These are phyloP conservation scores for Rhypophila decipiens DNA, from an alignment of 495 filamentous ascomycete genomes.

Conservation along the genomic window DNA sequence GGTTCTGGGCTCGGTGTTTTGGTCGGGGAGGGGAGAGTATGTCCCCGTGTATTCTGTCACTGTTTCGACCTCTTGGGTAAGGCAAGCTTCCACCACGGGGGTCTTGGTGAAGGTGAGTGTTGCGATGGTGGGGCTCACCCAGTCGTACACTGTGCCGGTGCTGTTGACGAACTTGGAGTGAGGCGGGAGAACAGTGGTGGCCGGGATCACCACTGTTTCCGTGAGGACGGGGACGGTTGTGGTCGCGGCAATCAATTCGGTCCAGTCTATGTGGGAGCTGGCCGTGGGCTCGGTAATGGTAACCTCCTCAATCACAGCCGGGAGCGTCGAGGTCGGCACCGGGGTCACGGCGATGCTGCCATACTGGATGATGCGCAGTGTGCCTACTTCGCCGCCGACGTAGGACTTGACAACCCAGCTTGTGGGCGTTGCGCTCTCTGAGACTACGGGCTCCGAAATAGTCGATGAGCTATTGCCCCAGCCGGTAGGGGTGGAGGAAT, in stretches of 20 bases:
- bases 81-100: not conserved
- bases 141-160: conserved; percentile 5
- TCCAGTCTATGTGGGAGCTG: conserved; percentile 8
- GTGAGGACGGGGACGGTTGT: not conserved
- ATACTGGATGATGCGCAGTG: conserved; percentile 3
- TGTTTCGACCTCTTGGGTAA: conserved; percentile 9
- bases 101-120: conserved; percentile 11
- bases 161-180: not conserved
- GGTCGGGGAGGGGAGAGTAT: conserved; percentile 10
- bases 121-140: conserved; percentile 3
- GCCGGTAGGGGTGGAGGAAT: too few relatives aligned
- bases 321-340: conserved; percentile 6
- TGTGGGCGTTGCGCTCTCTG: too few relatives aligned
- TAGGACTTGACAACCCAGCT: conserved; percentile 8
- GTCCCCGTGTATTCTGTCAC: conserved; percentile 9
- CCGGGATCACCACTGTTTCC: not conserved
- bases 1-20: conserved; percentile 4
- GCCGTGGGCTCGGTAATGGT: conserved; percentile 5
- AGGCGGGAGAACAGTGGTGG: not conserved
- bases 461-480: too few relatives aligned
- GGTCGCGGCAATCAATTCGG: conserved; percentile 1
- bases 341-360: conserved; percentile 8
- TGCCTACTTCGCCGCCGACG: not conserved
- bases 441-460: too few relatives aligned
- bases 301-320: not conserved